Evolutionary conservation across 2,329 filamentous ascomycete species (phyloP), one percentile per base, ranked within the genome.

Genomic region (Xylaria sp.): DNA sequence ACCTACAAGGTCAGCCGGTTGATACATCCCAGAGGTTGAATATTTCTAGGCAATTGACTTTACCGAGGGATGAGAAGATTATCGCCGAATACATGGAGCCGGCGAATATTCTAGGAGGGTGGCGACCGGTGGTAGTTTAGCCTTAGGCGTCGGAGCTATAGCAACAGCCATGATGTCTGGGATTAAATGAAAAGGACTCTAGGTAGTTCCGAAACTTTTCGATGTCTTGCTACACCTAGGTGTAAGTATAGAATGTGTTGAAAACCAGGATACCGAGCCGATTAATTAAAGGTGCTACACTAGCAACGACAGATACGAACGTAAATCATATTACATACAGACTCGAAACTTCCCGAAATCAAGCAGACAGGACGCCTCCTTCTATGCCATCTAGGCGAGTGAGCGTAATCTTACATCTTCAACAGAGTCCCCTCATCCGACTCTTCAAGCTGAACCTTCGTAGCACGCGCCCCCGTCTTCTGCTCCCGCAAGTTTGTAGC

Each of bases 371-470:
- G 24, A 27, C 24, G 24, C 24, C 24, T 27, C 24, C 12, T 11
- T 5, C 39, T 19, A 45, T 5, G 1, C 24, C 17, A 47, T 30
- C 17, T 36, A 54, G 3, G 30, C 12, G 19, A 48, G 5, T 2
- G 30, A 17, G 7, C 9, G n/a, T 47, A 30, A 54, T 14, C 30
- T 14, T 65, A 65, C 39, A 65, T 50, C 27, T 56, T 60, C 17
- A 65, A 17, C 14, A 65, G 17, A 39, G 12, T 55, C 39, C 32
- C 51, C 17, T 66, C 57, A 8, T 72, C 65, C 7, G 63, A 73
- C 27, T 75, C 75, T 36, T 73, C 71, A 4, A 79, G 60, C 48
- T 73, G 72, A 2, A 79, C 77, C 32, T 69, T 75, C 1, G 78
- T 69, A 5, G 34, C 65, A 57, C 67, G 70, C 0, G 77, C 76